These are phyloP conservation scores for Ceratocystis colombiana DNA, from an alignment of 2,329 filamentous ascomycete species.

Conservation along the genomic window DNA sequence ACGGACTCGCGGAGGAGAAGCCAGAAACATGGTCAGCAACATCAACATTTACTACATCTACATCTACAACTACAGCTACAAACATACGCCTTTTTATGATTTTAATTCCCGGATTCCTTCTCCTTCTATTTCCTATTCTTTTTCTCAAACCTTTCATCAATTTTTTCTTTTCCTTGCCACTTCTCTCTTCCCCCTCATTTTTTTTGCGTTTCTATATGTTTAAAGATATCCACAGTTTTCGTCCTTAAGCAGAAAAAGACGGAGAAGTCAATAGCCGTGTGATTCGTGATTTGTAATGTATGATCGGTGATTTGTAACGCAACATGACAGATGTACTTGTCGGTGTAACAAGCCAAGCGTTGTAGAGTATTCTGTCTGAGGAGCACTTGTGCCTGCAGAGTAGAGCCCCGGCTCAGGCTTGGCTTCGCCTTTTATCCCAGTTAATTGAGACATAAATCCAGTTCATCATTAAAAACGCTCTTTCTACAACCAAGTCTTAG, in stretches of 20 bases:
- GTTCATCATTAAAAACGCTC: no score
- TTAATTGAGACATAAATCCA: no score
- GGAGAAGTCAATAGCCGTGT: not conserved
- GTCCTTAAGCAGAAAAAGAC: not conserved
- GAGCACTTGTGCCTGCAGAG: no score
- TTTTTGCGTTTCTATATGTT: not conserved
- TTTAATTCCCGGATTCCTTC: slow-evolving; percentile 3
- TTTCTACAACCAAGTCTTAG: no score
- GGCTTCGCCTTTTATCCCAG: no score
- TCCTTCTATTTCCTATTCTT: not conserved
- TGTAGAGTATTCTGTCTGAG: no score
- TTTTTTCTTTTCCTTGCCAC: not conserved
- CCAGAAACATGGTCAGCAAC: not conserved
- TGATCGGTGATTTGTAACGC: no score
- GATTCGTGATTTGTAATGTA: not conserved
- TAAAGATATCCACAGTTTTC: slow-evolving; percentile 12
- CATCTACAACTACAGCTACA: not conserved
- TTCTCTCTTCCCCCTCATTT: not conserved
- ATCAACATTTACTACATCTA: not conserved
- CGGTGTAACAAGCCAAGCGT: no score
- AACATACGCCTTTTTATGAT: not conserved
- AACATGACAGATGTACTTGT: no score
- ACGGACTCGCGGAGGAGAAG: no score
- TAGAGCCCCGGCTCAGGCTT: no score
- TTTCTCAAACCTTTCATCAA: no score